Percentiles rank a stretch among this genome's conserved stretches.
phyloP scores from a whole-genome alignment of 2,329 filamentous ascomycete genomes.

The Paecilomyces dactylethromorphus region DNA sequence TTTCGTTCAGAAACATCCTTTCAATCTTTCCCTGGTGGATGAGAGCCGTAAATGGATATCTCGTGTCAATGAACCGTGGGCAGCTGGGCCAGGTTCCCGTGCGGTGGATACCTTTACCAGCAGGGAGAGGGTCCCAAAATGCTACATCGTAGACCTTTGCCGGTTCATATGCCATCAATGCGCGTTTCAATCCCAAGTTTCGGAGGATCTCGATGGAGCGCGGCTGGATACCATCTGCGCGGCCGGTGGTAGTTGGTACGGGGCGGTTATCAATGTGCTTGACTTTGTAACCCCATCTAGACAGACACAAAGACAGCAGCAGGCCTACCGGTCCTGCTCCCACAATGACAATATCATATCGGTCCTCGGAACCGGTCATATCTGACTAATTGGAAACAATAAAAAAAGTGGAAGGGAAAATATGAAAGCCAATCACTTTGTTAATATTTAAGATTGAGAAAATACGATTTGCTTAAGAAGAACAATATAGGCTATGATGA shows the following conservation, averaged over 20 bases:
- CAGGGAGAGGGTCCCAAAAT: conserved; percentile 55
- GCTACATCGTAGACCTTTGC: conserved; percentile 73
- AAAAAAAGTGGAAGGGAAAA: conserved; percentile 3
- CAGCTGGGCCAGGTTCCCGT: conserved; percentile 77
- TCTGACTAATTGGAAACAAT: conserved; percentile 4
- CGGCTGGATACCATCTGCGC: conserved; percentile 87
- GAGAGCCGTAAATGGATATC: conserved; percentile 58
- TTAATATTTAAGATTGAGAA: not conserved
- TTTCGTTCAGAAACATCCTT: conserved; percentile 55
- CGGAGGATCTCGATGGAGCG: conserved; percentile 78
- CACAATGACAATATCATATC: conserved; percentile 70
- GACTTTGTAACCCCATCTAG: conserved; percentile 89
- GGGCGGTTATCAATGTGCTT: conserved; percentile 90
- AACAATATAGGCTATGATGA: not conserved
- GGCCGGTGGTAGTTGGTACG: conserved; percentile 76
- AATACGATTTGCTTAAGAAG: not conserved
- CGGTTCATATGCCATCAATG: conserved; percentile 80
- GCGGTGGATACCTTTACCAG: conserved; percentile 49
- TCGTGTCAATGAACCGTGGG: conserved; percentile 67
- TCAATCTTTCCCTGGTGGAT: conserved; percentile 59
- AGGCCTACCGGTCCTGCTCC: conserved; percentile 86
- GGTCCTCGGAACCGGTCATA: conserved; percentile 32
- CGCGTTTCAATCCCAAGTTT: conserved; percentile 83
- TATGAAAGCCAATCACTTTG: not conserved
- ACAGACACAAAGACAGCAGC: conserved; percentile 78